These are phyloP conservation scores for Penicillium sp. DNA, from an alignment of 2,329 filamentous ascomycete species.

Conservation along the genomic window DNA sequence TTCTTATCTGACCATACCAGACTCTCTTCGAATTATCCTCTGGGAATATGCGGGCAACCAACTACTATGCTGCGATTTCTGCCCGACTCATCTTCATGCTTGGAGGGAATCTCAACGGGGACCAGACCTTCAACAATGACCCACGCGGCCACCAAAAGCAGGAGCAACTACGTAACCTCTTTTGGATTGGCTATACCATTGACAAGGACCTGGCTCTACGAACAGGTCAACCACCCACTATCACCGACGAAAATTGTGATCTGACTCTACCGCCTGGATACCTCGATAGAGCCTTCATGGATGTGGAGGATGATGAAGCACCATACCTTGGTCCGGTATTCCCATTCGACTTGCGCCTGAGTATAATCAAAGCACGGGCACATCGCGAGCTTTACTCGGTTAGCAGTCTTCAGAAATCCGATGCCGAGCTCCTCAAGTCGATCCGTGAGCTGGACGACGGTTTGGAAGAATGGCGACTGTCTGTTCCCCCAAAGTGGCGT, in stretches of 20 bases:
- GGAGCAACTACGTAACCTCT: conserved; percentile 44
- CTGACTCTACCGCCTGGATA: conserved; percentile 51
- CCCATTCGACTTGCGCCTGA: conserved; percentile 53
- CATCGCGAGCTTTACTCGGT: conserved; percentile 54
- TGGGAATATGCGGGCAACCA: conserved; percentile 51
- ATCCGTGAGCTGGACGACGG: conserved; percentile 61
- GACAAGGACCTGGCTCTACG: conserved; percentile 61
- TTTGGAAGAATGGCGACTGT: conserved; percentile 57
- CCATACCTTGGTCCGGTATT: conserved; percentile 34
- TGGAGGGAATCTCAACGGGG: conserved; percentile 45
- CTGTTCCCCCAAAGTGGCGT: conserved; percentile 48
- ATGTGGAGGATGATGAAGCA: conserved; percentile 23
- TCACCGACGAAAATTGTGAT: conserved; percentile 57
- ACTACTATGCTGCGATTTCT: conserved; percentile 49
- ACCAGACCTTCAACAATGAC: conserved; percentile 9
- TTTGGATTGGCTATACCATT: conserved; percentile 58
- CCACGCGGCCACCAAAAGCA: conserved; percentile 22
- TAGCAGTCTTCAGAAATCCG: conserved; percentile 51
- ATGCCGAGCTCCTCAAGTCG: conserved; percentile 56
- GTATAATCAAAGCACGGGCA: conserved; percentile 55
- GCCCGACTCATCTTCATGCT: conserved; percentile 54
- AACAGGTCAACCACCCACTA: conserved; percentile 55
- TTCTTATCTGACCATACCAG: conserved; percentile 25
- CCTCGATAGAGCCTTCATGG: conserved; percentile 32
- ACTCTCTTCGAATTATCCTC: conserved; percentile 48